phyloP scores from a whole-genome alignment of 305 asterid genomes.

The Solanum hybrid region DNA sequence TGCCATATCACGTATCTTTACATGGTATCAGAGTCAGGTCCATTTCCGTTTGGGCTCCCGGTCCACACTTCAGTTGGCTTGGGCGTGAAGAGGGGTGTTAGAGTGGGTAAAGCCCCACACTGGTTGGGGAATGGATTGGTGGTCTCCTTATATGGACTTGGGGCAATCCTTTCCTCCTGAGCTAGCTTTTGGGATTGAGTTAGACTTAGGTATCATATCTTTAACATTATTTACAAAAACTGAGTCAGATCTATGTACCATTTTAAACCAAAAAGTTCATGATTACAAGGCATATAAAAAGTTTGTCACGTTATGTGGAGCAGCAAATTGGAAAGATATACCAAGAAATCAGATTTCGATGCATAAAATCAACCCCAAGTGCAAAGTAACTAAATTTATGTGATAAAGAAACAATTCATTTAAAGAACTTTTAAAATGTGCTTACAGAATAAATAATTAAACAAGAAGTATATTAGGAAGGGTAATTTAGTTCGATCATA shows the following conservation, averaged over 20 bases:
- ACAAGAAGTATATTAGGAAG: background rate
- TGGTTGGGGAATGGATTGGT: too few species aligned
- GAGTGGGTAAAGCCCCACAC: too few species aligned
- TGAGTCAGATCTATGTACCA: background rate
- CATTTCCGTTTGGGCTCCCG: too few species aligned
- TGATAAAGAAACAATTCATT: background rate
- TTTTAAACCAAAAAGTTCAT: background rate
- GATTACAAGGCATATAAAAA: background rate
- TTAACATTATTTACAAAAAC: background rate
- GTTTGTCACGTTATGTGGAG: background rate
- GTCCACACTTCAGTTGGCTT: too few species aligned
- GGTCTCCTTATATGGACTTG: too few species aligned
- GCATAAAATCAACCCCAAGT: background rate
- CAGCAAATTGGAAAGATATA: background rate
- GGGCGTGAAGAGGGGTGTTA: too few species aligned
- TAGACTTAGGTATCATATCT: too few species aligned
- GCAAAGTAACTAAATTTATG: background rate
- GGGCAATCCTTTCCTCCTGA: too few species aligned
- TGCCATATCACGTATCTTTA: too few species aligned
- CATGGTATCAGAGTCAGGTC: too few species aligned
- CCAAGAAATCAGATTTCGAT: background rate
- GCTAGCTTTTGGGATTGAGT: too few species aligned
- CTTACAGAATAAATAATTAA: background rate
- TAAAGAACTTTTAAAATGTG: background rate
- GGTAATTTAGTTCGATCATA: background rate